These are phyloP conservation scores for Paramarasmius palmivorus DNA, from an alignment of 1,284 basidiomycete species.

Conservation along the genomic window DNA sequence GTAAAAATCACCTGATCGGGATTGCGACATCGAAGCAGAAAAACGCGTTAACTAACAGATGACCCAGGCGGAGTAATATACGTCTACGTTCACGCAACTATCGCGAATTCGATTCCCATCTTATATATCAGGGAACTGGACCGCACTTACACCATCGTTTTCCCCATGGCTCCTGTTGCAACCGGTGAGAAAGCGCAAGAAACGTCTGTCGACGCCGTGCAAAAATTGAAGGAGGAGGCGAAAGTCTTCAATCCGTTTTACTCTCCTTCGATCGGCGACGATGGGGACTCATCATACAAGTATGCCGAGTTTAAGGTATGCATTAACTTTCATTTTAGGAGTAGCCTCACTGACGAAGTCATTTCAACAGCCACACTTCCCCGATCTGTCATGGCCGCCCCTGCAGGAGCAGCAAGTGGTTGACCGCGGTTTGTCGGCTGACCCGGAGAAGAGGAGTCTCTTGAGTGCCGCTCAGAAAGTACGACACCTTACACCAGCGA, in stretches of 20 bases:
- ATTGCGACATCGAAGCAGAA: constrained; percentile 2
- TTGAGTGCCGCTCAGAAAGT: constrained; percentile 59
- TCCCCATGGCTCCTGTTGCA: constrained; percentile 46
- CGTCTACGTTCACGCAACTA: constrained; percentile 5
- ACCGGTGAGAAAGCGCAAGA: constrained; percentile 28
- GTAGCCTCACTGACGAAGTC: no score
- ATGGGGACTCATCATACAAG: constrained; percentile 53
- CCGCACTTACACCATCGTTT: not conserved
- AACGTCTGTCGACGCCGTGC: constrained; percentile 17
- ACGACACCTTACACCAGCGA: constrained; percentile 58
- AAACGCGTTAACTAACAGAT: not conserved
- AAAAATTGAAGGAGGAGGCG: constrained; percentile 21
- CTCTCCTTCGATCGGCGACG: constrained; percentile 54
- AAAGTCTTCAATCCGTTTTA: constrained; percentile 65
- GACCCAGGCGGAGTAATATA: no score
- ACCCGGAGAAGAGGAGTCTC: constrained; percentile 59
- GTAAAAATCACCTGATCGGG: not conserved
- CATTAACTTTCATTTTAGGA: not conserved
- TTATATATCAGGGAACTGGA: not conserved
- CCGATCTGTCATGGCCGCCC: constrained; percentile 64
- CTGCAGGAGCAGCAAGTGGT: constrained; percentile 56
- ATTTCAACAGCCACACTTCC: constrained; percentile 59
- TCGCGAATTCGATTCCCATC: constrained; percentile 1
- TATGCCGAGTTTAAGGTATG: constrained; percentile 63
- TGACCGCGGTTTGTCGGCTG: constrained; percentile 65